Percentiles rank a stretch among this genome's conserved stretches.
Conservation (phyloP, 2,329 filamentous ascomycete genomes). For the Scedosporium dehoogii region DNA sequence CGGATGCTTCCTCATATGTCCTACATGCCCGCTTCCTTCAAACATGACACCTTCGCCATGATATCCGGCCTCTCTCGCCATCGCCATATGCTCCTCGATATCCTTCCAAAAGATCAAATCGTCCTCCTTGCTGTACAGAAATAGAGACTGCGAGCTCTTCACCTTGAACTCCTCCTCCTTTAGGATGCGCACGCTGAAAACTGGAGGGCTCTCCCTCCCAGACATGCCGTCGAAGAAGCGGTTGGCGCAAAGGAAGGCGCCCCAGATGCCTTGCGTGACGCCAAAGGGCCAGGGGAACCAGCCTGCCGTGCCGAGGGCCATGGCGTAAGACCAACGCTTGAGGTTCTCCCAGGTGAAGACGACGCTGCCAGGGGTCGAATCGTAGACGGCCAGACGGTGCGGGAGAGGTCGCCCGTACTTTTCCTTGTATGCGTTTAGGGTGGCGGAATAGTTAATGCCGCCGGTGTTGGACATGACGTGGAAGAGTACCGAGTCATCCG, state of each 20-base stretch:
- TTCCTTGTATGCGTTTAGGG: constrained; percentile 34
- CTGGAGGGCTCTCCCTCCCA: constrained; percentile 28
- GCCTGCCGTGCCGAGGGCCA: constrained; percentile 36
- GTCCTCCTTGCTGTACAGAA: constrained; percentile 50
- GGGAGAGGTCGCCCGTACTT: constrained; percentile 28
- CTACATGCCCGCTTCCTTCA: constrained; percentile 48
- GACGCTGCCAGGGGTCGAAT: constrained; percentile 42
- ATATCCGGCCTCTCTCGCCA: constrained; percentile 38
- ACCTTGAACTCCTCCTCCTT: constrained; percentile 27
- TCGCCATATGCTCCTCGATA: constrained; percentile 42
- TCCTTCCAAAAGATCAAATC: constrained; percentile 45
- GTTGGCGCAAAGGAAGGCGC: constrained; percentile 26
- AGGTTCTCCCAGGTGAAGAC: constrained; percentile 31
- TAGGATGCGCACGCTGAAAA: constrained; percentile 23
- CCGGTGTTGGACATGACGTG: constrained; percentile 51
- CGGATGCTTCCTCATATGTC: constrained; percentile 47
- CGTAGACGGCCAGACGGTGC: constrained; percentile 36
- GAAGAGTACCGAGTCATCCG: constrained; percentile 28
- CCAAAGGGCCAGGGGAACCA: constrained; percentile 38
- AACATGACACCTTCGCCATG: constrained; percentile 40
- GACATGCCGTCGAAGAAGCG: constrained; percentile 20
- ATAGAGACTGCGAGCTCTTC: constrained; percentile 34
- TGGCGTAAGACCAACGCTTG: constrained; percentile 29
- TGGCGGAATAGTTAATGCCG: constrained; percentile 40
- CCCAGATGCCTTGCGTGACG: constrained; percentile 36